Evolutionary conservation across 2,329 filamentous ascomycete species (phyloP).

Genomic region (Sarocladiaceae sp.): DNA sequence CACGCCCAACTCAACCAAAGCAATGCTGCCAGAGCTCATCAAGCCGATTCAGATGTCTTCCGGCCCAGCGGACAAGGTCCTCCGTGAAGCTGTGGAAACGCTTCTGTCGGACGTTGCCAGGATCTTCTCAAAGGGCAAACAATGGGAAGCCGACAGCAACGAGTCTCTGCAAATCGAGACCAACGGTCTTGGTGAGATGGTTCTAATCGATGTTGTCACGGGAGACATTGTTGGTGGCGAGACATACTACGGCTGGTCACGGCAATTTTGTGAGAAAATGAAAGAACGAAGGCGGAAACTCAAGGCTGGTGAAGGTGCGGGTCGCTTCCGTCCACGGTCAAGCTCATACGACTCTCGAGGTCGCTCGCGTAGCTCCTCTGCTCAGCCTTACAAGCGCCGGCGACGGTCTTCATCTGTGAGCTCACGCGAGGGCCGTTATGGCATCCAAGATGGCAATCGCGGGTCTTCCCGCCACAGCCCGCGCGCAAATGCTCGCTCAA

Average conservation of each 20-base stretch:
- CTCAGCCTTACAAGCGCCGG: slow-evolving; percentile 25
- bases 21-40: slow-evolving; percentile 68
- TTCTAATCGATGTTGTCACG: slow-evolving; percentile 62
- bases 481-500: slow-evolving; percentile 16
- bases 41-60: slow-evolving; percentile 66
- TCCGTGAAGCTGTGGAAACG: slow-evolving; percentile 64
- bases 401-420: slow-evolving; percentile 19
- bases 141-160: slow-evolving; percentile 24
- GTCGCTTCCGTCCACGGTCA: slow-evolving; percentile 29
- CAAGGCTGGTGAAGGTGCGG: slow-evolving; percentile 20
- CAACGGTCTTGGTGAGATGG: slow-evolving; percentile 69
- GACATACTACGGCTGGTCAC: slow-evolving; percentile 87
- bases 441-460: not conserved
- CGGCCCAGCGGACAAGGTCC: slow-evolving; percentile 62
- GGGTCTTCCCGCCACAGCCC: slow-evolving; percentile 9
- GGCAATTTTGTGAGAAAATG: slow-evolving; percentile 77
- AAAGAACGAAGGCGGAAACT: slow-evolving; percentile 49
- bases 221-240: slow-evolving; percentile 62
- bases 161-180: slow-evolving; percentile 55
- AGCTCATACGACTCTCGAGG: slow-evolving; percentile 20
- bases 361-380: slow-evolving; percentile 2
- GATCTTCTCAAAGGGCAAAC: slow-evolving; percentile 56
- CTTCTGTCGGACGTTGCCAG: slow-evolving; percentile 66
- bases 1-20: slow-evolving; percentile 67
- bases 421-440: slow-evolving; percentile 12